phyloP scores from a whole-genome alignment of 2,329 filamentous ascomycete species.

The Hypoxylon sp. region DNA sequence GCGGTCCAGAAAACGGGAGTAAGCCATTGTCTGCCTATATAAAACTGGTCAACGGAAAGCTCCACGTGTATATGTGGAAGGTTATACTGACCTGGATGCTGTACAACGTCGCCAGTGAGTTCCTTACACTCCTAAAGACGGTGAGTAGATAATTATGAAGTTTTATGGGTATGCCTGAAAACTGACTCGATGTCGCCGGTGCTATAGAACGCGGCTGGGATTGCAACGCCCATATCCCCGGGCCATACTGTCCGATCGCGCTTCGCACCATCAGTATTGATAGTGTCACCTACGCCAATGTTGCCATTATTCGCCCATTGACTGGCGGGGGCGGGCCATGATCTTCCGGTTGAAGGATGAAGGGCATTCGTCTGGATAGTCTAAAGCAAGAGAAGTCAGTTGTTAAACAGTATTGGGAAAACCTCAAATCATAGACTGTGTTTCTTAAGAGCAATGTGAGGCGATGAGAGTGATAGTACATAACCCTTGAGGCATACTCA shows the following conservation, averaged over 20 bases:
- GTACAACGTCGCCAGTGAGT: conserved; percentile 61
- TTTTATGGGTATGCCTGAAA: neutral
- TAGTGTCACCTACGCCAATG: conserved; percentile 53
- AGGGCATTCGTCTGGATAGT: conserved; percentile 61
- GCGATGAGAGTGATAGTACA: neutral
- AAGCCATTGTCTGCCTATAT: conserved; percentile 43
- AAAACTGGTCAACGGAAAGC: conserved; percentile 20
- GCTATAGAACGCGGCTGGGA: conserved; percentile 66
- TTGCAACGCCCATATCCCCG: conserved; percentile 69
- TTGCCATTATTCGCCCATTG: conserved; percentile 52
- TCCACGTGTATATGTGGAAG: conserved; percentile 11
- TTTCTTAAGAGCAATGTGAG: neutral
- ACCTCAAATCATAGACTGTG: neutral
- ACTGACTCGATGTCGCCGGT: conserved; percentile 60
- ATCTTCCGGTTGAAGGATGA: conserved; percentile 49
- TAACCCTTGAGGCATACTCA: conserved; percentile 18
- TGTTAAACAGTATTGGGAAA: neutral
- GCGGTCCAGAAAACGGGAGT: conserved; percentile 51
- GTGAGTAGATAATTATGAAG: conserved; percentile 33
- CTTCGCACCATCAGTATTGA: conserved; percentile 65
- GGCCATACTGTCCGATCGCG: conserved; percentile 71
- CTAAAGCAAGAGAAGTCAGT: conserved; percentile 23
- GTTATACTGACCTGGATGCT: conserved; percentile 49
- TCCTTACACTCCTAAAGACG: conserved; percentile 58
- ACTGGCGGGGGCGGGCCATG: conserved; percentile 49